Evolutionary conservation across 805 yeast species (phyloP).

Genomic region (Wickerhamiella azyma): DNA sequence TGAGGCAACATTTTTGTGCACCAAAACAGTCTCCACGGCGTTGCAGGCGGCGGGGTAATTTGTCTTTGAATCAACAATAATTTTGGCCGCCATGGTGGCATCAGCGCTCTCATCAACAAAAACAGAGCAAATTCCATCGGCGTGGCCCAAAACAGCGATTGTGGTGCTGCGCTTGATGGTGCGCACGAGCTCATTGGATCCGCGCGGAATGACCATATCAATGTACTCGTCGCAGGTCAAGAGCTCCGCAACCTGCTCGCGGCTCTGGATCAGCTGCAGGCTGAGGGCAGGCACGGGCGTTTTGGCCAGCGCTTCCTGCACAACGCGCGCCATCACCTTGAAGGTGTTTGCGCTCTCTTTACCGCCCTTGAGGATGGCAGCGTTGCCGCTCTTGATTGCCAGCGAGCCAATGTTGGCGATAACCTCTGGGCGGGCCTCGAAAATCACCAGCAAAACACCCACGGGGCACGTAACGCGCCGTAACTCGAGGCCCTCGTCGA

Average conservation of each 20-base stretch:
- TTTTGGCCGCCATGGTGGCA: conserved; percentile 56
- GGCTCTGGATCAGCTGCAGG: conserved; percentile 73
- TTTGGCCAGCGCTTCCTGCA: conserved; percentile 42
- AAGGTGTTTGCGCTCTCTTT: conserved; percentile 83
- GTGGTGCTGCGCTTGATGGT: conserved; percentile 76
- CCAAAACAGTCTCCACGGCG: conserved; percentile 77
- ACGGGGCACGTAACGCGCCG: conserved; percentile 85
- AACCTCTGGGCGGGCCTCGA: conserved; percentile 95
- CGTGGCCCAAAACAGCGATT: conserved; percentile 96
- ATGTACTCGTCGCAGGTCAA: conserved; percentile 76
- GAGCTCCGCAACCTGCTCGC: conserved; percentile 80
- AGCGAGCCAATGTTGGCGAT: conserved; percentile 94
- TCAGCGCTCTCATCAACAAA: conserved; percentile 72
- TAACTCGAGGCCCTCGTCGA: conserved; percentile 80
- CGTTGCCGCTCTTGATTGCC: conserved; percentile 91
- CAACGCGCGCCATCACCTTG: conserved; percentile 60
- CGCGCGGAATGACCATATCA: conserved; percentile 94
- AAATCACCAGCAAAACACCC: conserved; percentile 83
- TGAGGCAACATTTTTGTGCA: conserved; percentile 35
- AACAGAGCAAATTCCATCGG: conserved; percentile 92
- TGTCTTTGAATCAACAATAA: conserved; percentile 78
- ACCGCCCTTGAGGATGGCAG: conserved; percentile 96
- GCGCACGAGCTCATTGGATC: conserved; percentile 85
- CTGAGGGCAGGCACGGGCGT: conserved; percentile 72
- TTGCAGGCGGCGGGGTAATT: conserved; percentile 99